phyloP scores from a whole-genome alignment of 331 rosid genomes.

The Malus hybrid region DNA sequence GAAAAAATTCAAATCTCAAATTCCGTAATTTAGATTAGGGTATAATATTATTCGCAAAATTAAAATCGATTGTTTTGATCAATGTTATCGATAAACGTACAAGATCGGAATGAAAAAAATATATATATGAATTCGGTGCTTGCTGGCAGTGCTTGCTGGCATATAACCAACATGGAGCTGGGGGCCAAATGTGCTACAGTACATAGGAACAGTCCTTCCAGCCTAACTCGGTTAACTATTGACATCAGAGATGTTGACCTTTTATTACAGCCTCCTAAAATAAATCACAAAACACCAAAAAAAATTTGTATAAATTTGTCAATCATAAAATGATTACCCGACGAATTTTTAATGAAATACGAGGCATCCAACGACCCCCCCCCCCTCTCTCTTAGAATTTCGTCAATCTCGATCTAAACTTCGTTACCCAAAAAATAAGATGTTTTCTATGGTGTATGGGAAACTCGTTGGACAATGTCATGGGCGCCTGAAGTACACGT shows the following conservation, averaged over 20 bases:
- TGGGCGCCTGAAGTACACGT: background rate
- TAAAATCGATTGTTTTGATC: background rate
- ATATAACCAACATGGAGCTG: background rate
- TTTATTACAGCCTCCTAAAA: background rate
- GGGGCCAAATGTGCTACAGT: background rate
- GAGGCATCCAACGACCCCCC: slow-evolving; percentile 23
- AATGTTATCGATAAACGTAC: background rate
- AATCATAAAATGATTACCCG: slow-evolving; percentile 42
- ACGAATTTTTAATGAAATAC: slow-evolving; percentile 42
- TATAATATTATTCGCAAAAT: too few species aligned
- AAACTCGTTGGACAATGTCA: background rate
- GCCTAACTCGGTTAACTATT: slow-evolving; percentile 1
- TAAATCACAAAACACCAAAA: background rate
- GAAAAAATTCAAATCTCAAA: background rate
- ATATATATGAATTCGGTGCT: background rate
- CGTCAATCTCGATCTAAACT: slow-evolving; percentile 8
- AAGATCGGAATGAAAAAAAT: too few species aligned
- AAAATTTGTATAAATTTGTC: slow-evolving; percentile 22
- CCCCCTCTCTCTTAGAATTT: slow-evolving; percentile 2
- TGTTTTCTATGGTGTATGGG: background rate
- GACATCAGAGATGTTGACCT: slow-evolving; percentile 13
- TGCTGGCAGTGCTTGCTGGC: slow-evolving; percentile 17
- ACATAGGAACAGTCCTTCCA: background rate
- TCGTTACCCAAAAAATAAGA: background rate
- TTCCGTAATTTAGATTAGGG: background rate